phyloP scores from a whole-genome alignment of 2,329 filamentous ascomycete species.

The Chaetomium sp. region DNA sequence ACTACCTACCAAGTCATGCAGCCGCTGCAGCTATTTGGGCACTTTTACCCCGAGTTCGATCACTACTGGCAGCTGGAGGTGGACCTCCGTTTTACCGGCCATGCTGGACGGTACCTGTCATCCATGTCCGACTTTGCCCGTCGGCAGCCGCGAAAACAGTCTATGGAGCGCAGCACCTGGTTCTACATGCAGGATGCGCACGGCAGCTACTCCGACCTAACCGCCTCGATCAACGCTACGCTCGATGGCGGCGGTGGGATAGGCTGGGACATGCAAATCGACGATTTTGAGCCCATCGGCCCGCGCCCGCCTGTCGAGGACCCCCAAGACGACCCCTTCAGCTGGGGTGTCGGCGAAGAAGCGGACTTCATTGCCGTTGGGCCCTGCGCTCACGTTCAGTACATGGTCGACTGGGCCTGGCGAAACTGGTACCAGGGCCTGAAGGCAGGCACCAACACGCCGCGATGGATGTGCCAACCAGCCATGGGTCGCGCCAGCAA shows the following conservation, averaged over 20 bases:
- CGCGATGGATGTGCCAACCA: constrained; percentile 7
- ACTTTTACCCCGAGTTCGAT: constrained; percentile 7
- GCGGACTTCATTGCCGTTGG: constrained; percentile 4
- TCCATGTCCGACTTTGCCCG: constrained; percentile 6
- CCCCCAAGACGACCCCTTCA: constrained; percentile 2
- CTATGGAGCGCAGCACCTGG: constrained; percentile 6
- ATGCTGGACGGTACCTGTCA: constrained; percentile 4
- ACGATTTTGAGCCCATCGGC: constrained; percentile 4
- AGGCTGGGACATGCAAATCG: constrained; percentile 1
- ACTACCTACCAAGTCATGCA: constrained; percentile 9
- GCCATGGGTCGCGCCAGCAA: constrained; percentile 10
- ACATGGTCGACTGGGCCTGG: constrained; percentile 3
- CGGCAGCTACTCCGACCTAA: constrained; percentile 1
- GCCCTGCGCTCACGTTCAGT: background rate
- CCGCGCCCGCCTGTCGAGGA: constrained; percentile 2
- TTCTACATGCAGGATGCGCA: constrained; percentile 6
- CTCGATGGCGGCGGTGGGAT: constrained; percentile 2
- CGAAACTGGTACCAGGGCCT: constrained; percentile 2
- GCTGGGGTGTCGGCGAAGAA: constrained; percentile 8
- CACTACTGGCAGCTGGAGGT: constrained; percentile 6
- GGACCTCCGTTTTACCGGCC: constrained; percentile 5
- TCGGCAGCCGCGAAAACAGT: constrained; percentile 4
- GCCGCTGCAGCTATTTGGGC: constrained; percentile 4
- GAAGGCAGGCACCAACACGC: background rate
- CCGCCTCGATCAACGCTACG: background rate